phyloP scores from a whole-genome alignment of 2,329 filamentous ascomycete species.

The Fusarium scirpi region DNA sequence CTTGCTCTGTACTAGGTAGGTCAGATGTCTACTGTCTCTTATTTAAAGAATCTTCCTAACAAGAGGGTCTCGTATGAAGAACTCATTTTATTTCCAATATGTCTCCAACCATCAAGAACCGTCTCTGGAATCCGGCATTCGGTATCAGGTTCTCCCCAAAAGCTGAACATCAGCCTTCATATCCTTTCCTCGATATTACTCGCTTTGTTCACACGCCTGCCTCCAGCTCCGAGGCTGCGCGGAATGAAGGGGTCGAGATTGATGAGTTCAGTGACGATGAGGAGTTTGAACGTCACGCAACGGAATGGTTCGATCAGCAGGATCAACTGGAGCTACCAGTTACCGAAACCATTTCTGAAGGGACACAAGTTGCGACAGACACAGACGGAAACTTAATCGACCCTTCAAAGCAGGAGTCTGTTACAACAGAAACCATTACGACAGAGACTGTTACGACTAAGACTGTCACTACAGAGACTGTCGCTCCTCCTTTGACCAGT shows the following conservation, averaged over 20 bases:
- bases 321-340: constrained; percentile 19
- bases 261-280: constrained; percentile 43
- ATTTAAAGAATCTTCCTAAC: constrained; percentile 27
- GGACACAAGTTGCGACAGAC: constrained; percentile 1
- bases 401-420: constrained; percentile 6
- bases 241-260: neutral
- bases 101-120: constrained; percentile 31
- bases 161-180: constrained; percentile 34
- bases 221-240: neutral
- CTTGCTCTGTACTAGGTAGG: constrained; percentile 34
- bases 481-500: constrained; percentile 45
- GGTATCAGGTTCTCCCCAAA: constrained; percentile 50
- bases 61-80: neutral
- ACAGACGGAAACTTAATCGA: constrained; percentile 14
- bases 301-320: constrained; percentile 46
- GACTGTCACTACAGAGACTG: neutral
- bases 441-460: neutral
- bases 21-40: neutral
- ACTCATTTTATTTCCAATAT: constrained; percentile 33
- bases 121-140: constrained; percentile 48
- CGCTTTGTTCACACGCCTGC: constrained; percentile 45
- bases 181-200: constrained; percentile 45
- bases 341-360: constrained; percentile 11
- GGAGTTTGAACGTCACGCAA: constrained; percentile 42
- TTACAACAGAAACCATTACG: neutral